Conservation (phyloP, 2,329 filamentous ascomycete genomes). For the Pseudomassariella vexata region DNA sequence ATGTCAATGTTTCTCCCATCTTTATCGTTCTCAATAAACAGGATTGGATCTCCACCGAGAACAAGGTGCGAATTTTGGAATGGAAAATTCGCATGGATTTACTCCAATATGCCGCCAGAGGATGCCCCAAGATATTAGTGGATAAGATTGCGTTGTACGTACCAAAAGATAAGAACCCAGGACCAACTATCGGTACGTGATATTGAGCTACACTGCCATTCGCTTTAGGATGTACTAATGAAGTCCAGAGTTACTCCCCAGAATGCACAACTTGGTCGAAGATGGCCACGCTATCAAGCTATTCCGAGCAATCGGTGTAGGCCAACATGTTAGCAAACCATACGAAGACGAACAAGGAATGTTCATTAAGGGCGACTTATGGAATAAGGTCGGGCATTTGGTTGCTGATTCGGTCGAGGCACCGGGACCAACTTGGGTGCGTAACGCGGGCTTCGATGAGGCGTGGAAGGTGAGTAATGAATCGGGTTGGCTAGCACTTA, state of each 20-base stretch:
- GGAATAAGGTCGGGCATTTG: conserved; percentile 56
- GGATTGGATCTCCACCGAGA: conserved; percentile 52
- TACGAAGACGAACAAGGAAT: conserved; percentile 44
- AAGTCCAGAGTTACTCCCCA: conserved; percentile 35
- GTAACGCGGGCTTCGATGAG: conserved; percentile 56
- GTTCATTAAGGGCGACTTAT: conserved; percentile 49
- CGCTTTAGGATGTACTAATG: conserved; percentile 6
- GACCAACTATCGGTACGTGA: conserved; percentile 36
- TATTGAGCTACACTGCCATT: conserved; percentile 3
- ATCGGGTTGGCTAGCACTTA: no score
- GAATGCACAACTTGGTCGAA: conserved; percentile 49
- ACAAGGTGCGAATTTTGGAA: conserved; percentile 68
- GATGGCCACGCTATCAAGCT: conserved; percentile 82
- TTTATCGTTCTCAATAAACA: conserved; percentile 63
- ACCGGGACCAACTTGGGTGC: conserved; percentile 50
- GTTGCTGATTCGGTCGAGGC: conserved; percentile 56
- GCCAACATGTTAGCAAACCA: conserved; percentile 41
- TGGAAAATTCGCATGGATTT: conserved; percentile 77
- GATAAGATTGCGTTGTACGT: conserved; percentile 56
- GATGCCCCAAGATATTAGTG: conserved; percentile 52
- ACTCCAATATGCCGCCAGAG: conserved; percentile 65
- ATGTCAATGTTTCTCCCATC: conserved; percentile 65
- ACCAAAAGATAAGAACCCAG: conserved; percentile 33
- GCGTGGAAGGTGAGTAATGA: conserved; percentile 58
- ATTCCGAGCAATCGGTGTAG: conserved; percentile 62